Evolutionary conservation across 768 basidiomycete genomes (phyloP), one percentile per base, ranked within the genome.

Genomic region (Cyathus striatus): DNA sequence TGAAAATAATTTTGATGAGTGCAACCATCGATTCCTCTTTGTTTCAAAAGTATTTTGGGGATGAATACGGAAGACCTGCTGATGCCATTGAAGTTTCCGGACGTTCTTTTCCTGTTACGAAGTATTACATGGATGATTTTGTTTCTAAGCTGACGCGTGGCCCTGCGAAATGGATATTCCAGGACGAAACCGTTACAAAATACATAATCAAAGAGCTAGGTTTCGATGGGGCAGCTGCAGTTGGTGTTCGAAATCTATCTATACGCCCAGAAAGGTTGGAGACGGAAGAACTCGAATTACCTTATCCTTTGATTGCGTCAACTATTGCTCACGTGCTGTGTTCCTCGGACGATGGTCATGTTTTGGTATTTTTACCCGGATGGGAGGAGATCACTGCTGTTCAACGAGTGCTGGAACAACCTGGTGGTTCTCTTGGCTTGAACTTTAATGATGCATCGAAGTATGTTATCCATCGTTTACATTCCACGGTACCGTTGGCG

Each of bases 1-100:
- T 97, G 61, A 93, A 92, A 61, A 72, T 97, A 49, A 65, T 96
- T 33, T 76, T 98, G 43, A 96, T 97, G 93, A 94, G 90, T 55
- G 94, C 94, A 6, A 97, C 94, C 34, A 90, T 97, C 57, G 90
- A 96, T 53, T 87, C 93, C 6, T 77, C 77, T 0, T 73, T 95
- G 20, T 98, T 96, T 76, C 84, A 88, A 56, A 66, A 75, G 9
- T 98, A 97, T 66, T 98, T 98, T 69, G 66, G 70, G 6, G 78
- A 86, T 54, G 67, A 75, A 14, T 47, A 62, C 0, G 81, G 80
- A 17, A 56, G 65, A 12, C 81, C 77, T 2, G 86, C 90, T 0
- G 70, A 75, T 16, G 78, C 89, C 13, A 73, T 91, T 26, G 84
- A 90, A 45, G 70, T 96, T 23, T 90, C 92, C n/a, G 94, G 94